These are phyloP conservation scores for Gloeophyllum trabeum DNA, from an alignment of 768 basidiomycete species.

Conservation along the genomic window DNA sequence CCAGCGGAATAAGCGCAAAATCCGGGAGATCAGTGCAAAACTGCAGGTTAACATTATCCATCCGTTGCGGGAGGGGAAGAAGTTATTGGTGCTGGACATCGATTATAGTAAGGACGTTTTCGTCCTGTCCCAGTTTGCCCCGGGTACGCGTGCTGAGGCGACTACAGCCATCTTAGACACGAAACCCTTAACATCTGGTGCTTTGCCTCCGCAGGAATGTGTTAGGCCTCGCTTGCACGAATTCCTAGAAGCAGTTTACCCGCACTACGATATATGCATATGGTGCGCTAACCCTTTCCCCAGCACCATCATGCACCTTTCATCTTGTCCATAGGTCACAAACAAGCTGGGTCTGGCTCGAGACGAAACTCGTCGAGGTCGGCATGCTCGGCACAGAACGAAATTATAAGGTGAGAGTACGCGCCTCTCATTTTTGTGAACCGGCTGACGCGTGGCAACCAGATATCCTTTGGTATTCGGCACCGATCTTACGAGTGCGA, in stretches of 20 bases:
- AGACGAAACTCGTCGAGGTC: constrained; percentile 78
- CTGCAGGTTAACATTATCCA: constrained; percentile 63
- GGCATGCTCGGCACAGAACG: constrained; percentile 65
- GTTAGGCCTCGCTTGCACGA: constrained; percentile 76
- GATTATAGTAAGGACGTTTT: constrained; percentile 86
- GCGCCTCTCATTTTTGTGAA: background rate
- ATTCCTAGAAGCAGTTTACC: constrained; percentile 72
- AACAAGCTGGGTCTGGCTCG: constrained; percentile 85
- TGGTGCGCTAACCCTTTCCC: constrained; percentile 41
- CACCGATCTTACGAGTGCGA: constrained; percentile 2
- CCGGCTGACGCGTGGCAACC: constrained; percentile 25
- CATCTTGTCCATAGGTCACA: constrained; percentile 75
- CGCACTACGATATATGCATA: constrained; percentile 81
- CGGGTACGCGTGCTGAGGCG: background rate
- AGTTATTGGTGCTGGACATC: constrained; percentile 76
- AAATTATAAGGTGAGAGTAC: constrained; percentile 49
- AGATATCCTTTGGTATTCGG: constrained; percentile 9
- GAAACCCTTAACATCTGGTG: constrained; percentile 73
- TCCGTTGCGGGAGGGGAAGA: constrained; percentile 67
- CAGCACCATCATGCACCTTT: too few relatives aligned
- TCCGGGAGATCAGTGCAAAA: constrained; percentile 59
- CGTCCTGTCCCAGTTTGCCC: background rate
- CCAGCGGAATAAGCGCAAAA: constrained; percentile 70
- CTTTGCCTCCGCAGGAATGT: constrained; percentile 71
- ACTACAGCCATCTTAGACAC: constrained; percentile 72